phyloP scores from a whole-genome alignment of 345 rosid species.

The Melastoma malabathricum region DNA sequence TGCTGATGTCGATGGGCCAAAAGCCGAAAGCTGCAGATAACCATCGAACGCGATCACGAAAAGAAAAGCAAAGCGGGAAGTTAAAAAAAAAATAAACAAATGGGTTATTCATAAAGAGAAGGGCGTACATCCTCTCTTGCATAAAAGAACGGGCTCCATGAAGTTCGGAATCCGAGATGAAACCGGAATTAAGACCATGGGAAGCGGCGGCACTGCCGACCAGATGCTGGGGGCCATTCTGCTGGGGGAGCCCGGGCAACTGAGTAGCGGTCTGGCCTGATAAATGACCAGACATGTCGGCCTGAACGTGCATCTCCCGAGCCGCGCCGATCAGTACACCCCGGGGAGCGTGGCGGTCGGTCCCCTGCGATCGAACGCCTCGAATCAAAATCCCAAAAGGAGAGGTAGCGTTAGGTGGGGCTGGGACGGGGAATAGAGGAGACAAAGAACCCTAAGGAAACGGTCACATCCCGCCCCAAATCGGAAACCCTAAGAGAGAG shows the following conservation, averaged over 20 bases:
- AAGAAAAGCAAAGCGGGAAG: neutral
- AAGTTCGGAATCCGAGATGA: slow-evolving; percentile 36
- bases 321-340: too few species aligned
- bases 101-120: neutral
- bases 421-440: too few species aligned
- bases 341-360: too few species aligned
- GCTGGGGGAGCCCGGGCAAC: slow-evolving; percentile 16
- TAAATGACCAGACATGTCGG: slow-evolving; percentile 32
- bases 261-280: slow-evolving; percentile 15
- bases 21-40: slow-evolving; percentile 28
- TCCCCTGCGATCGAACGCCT: too few species aligned
- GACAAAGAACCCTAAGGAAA: too few species aligned
- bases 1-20: slow-evolving; percentile 39
- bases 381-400: too few species aligned
- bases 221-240: slow-evolving; percentile 15
- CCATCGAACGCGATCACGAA: slow-evolving; percentile 5
- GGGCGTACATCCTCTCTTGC: slow-evolving; percentile 43
- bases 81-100: neutral
- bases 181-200: slow-evolving; percentile 13
- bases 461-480: too few species aligned
- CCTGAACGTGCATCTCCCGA: slow-evolving; percentile 19
- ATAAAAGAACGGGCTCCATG: slow-evolving; percentile 24
- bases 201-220: slow-evolving; percentile 6
- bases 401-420: too few species aligned
- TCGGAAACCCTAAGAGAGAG: too few species aligned